Evolutionary conservation across 345 rosid genomes (phyloP).

Genomic region (Acer yangbiense): DNA sequence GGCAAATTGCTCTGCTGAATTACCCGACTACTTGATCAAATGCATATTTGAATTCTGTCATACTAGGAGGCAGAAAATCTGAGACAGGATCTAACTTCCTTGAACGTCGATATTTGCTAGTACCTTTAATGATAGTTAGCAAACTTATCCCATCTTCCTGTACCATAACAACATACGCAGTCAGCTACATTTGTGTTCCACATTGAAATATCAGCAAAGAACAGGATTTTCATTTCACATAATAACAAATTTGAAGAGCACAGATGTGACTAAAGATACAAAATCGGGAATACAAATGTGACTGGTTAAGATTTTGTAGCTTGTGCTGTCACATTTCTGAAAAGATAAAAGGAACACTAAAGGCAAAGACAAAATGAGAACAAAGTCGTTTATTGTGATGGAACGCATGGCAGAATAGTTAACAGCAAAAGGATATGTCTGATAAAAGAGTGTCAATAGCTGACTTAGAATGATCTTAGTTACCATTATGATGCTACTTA

Average conservation of each 20-base stretch:
- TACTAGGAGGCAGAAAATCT: slow-evolving; percentile 80
- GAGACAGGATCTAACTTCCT: slow-evolving; percentile 50
- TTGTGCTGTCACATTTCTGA: neutral
- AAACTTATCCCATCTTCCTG: slow-evolving; percentile 77
- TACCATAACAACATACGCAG: slow-evolving; percentile 9
- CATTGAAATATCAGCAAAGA: neutral
- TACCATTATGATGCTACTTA: neutral
- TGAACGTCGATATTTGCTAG: slow-evolving; percentile 63
- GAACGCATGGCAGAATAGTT: neutral
- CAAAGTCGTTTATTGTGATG: neutral
- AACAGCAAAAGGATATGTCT: neutral
- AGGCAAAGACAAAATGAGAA: too few species aligned
- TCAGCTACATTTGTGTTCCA: neutral
- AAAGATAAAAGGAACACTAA: neutral
- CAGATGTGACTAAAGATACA: neutral
- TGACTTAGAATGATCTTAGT: neutral
- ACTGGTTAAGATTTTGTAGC: neutral
- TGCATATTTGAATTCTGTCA: slow-evolving; percentile 48
- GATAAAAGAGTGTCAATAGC: neutral
- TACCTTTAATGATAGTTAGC: slow-evolving; percentile 76
- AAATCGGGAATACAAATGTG: neutral
- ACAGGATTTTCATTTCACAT: neutral
- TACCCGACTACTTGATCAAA: slow-evolving; percentile 49
- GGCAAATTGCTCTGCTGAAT: slow-evolving; percentile 22
- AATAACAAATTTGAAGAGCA: neutral